Conservation (phyloP, 768 basidiomycete species). For the Amanita subjunquillea region DNA sequence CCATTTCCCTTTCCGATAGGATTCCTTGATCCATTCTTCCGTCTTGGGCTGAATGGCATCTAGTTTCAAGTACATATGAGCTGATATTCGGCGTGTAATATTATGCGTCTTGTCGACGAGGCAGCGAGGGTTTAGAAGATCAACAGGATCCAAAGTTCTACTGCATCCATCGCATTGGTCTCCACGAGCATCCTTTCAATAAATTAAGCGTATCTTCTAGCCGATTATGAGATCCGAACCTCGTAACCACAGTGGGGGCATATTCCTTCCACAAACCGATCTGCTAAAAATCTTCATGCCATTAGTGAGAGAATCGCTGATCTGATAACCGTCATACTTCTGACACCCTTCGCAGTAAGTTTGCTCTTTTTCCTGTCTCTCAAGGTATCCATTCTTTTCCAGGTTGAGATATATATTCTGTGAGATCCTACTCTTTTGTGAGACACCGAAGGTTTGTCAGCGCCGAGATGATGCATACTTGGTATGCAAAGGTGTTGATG, state of each 20-base stretch:
- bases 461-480: constrained; percentile 41
- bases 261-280: constrained; percentile 96
- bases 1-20: constrained; percentile 83
- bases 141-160: constrained; percentile 86
- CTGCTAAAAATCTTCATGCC: constrained; percentile 72
- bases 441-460: neutral
- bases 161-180: constrained; percentile 97
- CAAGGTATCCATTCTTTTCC: constrained; percentile 63
- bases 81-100: constrained; percentile 65
- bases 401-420: constrained; percentile 87
- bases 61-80: constrained; percentile 88
- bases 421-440: constrained; percentile 49
- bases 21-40: constrained; percentile 80
- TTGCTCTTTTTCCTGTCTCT: constrained; percentile 82
- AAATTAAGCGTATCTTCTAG: neutral
- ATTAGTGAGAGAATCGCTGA: neutral
- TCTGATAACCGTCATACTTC: constrained; percentile 37
- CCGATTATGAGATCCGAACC: constrained; percentile 25
- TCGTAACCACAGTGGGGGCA: constrained; percentile 91
- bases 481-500: constrained; percentile 82
- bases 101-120: constrained; percentile 74
- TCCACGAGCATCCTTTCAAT: constrained; percentile 78
- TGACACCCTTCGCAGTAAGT: constrained; percentile 90
- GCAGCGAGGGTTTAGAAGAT: constrained; percentile 92
- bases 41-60: constrained; percentile 73